Conservation (phyloP, 2,329 filamentous ascomycete species). For the Aureobasidium vineae region DNA sequence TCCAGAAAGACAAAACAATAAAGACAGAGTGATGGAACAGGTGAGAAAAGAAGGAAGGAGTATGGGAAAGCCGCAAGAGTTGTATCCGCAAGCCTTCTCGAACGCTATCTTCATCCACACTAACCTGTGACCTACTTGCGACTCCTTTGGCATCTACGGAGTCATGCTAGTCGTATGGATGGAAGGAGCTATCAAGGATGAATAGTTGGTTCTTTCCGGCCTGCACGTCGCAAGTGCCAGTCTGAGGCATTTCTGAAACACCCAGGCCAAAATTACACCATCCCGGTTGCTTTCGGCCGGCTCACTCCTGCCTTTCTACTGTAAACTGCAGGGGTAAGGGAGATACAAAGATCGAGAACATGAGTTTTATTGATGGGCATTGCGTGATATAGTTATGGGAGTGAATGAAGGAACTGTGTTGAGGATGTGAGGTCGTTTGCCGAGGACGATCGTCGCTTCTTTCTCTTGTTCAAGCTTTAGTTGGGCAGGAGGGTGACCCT, state of each 20-base stretch:
- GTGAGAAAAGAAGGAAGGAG: neutral
- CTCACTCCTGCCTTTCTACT: neutral
- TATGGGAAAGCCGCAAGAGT: neutral
- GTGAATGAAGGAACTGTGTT: neutral
- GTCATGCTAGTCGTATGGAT: constrained; percentile 4
- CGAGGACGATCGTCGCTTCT: neutral
- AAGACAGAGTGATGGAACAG: neutral
- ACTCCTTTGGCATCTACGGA: neutral
- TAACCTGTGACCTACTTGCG: constrained; percentile 6
- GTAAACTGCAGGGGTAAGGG: neutral
- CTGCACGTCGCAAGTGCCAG: constrained; percentile 5
- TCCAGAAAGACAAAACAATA: neutral
- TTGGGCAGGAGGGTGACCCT: neutral
- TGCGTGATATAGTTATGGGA: neutral
- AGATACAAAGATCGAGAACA: neutral
- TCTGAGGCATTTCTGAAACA: constrained; percentile 14
- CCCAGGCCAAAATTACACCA: constrained; percentile 2
- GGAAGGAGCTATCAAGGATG: neutral
- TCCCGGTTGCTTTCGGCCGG: neutral
- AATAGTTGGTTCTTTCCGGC: neutral
- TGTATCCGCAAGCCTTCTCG: neutral
- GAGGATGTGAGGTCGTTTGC: neutral
- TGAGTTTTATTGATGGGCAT: neutral
- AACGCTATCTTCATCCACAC: neutral
- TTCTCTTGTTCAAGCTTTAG: neutral